Base-by-base conservation (phyloP, 177 flowering plant genomes). In the Vitis hybrid region DNA sequence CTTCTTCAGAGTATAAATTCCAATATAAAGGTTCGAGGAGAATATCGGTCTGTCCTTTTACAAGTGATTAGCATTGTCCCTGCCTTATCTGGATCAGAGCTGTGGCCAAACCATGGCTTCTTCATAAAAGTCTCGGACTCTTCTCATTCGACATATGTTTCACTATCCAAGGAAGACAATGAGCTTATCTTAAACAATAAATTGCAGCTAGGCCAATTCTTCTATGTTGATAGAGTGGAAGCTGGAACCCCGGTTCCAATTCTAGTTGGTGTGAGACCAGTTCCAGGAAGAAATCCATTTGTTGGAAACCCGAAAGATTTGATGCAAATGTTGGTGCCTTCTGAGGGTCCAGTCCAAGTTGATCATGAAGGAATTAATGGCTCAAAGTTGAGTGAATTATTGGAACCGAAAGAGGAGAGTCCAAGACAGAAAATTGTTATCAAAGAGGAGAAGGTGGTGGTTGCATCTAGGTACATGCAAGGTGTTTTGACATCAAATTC, bases 51-150 rank as follows among this genome's bases (percentile, higher is more conserved):
- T 0, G 88, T 87, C 41, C 92, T 96, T 6, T 79, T 96, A 3
- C 99, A 96, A 74, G 95, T 96, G 55, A 90, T 93, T 78, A 88
- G 97, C 86, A 96, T 96, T 53, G 97, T 96, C 10, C 99, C 99
- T 11, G 97, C 99, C 9, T 75, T 91, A 63, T 68, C 83, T 3
- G 99, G 98, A 6, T 83, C 91, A 17, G 98, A 90, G 27, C 75
- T 96, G 13, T 96, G 92, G 90, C 97, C 99, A 9, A 84, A 93
- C 77, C 97, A 90, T 53, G 99, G 98, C 14, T 96, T 92, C 83
- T 96, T 93, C 81, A 65, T 96, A 11, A 96, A 96, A 79, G 94
- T 96, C 54, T 96, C 99, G 3, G 99, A 96, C 68, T 96, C 99
- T 8, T 93, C 97, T 2, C 99, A 93, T 68, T 93, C 99, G 0